Conservation (phyloP, 257 asterid species). For the Przewalskia tangutica region DNA sequence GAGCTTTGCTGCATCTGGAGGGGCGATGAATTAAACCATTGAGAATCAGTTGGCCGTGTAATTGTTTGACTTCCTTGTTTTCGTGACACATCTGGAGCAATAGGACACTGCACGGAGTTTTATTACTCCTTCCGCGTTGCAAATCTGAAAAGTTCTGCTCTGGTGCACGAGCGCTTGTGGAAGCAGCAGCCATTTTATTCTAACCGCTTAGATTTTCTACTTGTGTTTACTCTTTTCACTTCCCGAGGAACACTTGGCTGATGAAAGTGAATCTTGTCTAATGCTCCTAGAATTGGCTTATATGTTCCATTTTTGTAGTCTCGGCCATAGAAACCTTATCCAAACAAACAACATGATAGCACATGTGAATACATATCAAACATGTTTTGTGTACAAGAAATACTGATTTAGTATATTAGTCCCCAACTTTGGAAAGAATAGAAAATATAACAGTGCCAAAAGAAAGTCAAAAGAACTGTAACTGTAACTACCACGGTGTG, state of each 20-base stretch:
- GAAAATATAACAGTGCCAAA: background rate
- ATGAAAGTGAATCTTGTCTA: background rate
- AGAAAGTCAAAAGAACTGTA: background rate
- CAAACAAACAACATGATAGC: background rate
- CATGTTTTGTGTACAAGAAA: background rate
- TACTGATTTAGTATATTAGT: background rate
- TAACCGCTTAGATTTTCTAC: background rate
- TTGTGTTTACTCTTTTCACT: background rate
- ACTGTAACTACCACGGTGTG: background rate
- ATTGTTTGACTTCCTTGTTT: constrained; percentile 10
- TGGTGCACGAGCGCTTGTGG: background rate
- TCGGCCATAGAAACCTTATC: constrained; percentile 10
- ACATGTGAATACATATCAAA: background rate
- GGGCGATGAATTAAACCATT: constrained; percentile 15
- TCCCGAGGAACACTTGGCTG: background rate
- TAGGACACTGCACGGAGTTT: background rate
- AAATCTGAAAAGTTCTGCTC: background rate
- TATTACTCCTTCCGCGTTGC: background rate
- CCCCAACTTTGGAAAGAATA: background rate
- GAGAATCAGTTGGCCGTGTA: constrained; percentile 20
- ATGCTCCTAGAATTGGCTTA: background rate
- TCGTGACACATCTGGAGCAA: constrained; percentile 16
- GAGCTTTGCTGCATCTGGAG: constrained; percentile 12
- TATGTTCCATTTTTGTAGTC: background rate
- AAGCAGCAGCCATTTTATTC: constrained; percentile 14